phyloP scores from a whole-genome alignment of 768 basidiomycete genomes.

The Baorangia bicolor region DNA sequence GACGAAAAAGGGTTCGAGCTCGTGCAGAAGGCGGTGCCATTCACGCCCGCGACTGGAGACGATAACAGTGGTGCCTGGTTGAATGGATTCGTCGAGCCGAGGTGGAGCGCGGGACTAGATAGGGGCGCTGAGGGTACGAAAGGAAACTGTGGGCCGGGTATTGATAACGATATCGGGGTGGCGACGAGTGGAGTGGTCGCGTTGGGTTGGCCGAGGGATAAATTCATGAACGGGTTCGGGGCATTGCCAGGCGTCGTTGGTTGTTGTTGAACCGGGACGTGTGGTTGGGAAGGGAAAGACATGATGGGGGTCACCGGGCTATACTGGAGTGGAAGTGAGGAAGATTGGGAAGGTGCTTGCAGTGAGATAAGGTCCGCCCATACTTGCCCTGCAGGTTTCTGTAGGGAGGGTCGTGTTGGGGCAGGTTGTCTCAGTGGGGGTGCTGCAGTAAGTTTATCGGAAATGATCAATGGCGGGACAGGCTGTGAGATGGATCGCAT shows the following conservation, averaged over 20 bases:
- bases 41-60: not conserved
- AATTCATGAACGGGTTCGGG: slow-evolving; percentile 23
- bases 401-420: slow-evolving; percentile 10
- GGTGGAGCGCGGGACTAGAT: slow-evolving; percentile 14
- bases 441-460: slow-evolving; percentile 15
- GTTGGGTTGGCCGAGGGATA: slow-evolving; percentile 9
- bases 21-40: not conserved
- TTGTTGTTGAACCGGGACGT: slow-evolving; percentile 9
- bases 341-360: slow-evolving; percentile 37
- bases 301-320: not conserved
- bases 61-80: slow-evolving; percentile 4
- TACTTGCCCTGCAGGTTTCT: slow-evolving; percentile 36
- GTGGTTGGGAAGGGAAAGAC: slow-evolving; percentile 17
- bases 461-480: slow-evolving; percentile 10
- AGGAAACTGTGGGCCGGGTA: not conserved
- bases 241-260: not conserved
- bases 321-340: slow-evolving; percentile 50
- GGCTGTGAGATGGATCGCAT: slow-evolving; percentile 39
- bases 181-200: not conserved
- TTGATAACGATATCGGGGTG: slow-evolving; percentile 9
- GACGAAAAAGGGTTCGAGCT: slow-evolving; percentile 19
- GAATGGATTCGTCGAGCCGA: slow-evolving; percentile 20
- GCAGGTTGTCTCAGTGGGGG: slow-evolving; percentile 5
- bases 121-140: slow-evolving; percentile 3
- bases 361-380: slow-evolving; percentile 60